Evolutionary conservation across 2,329 filamentous ascomycete species (phyloP).

Genomic region (Anisogramma anomala): DNA sequence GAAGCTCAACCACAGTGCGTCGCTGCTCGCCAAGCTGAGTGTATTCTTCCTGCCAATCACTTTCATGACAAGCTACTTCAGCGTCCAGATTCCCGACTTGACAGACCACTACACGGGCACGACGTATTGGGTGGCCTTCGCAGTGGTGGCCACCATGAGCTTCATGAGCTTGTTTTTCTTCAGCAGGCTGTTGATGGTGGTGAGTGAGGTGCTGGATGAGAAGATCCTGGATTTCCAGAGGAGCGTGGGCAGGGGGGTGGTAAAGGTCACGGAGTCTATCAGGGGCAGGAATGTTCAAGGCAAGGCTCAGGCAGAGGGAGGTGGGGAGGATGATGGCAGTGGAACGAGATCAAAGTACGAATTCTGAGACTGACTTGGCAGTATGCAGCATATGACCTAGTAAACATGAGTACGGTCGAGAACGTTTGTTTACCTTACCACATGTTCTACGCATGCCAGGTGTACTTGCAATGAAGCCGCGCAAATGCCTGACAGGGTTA

Average conservation of each 20-base stretch:
- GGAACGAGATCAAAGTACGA: not conserved
- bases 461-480: no score
- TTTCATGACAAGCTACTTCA: constrained; percentile 66
- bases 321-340: not conserved
- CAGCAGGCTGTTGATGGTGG: constrained; percentile 32
- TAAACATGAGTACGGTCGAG: no score
- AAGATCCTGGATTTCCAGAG: constrained; percentile 12
- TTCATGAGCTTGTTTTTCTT: constrained; percentile 47
- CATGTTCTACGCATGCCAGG: no score
- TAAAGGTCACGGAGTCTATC: not conserved
- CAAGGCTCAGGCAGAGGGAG: not conserved
- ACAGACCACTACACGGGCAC: constrained; percentile 44
- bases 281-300: not conserved
- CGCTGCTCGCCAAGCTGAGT: constrained; percentile 61
- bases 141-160: constrained; percentile 48
- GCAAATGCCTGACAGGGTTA: no score
- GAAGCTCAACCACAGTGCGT: constrained; percentile 57
- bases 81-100: constrained; percentile 48
- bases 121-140: constrained; percentile 60
- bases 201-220: constrained; percentile 33
- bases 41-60: constrained; percentile 66
- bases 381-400: not conserved
- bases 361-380: not conserved
- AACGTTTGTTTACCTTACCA: no score
- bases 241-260: constrained; percentile 2